phyloP scores from a whole-genome alignment of 495 filamentous ascomycete genomes.

The Aspergillus sparsus region DNA sequence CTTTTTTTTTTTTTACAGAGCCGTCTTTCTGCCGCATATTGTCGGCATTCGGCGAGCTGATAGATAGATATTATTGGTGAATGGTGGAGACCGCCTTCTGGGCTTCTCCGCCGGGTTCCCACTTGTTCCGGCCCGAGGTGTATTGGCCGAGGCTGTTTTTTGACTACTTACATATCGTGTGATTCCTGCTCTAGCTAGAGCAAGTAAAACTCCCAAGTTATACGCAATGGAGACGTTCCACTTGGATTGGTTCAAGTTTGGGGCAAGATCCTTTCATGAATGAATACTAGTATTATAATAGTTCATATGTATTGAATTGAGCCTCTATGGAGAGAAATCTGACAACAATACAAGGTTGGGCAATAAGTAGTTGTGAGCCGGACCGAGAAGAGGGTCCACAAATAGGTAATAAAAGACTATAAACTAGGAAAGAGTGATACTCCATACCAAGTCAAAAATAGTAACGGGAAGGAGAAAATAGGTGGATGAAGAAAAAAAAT shows the following conservation, averaged over 20 bases:
- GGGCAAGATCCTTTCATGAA: too few species aligned
- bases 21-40: slow-evolving; percentile 21
- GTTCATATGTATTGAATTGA: slow-evolving; percentile 4
- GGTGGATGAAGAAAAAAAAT: slow-evolving; percentile 1
- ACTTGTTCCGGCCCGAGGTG: slow-evolving; percentile 20
- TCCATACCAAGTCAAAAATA: neutral
- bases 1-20: slow-evolving; percentile 9
- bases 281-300: neutral
- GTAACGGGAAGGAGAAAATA: neutral
- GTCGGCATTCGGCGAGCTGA: neutral
- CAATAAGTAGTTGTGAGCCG: neutral
- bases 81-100: neutral
- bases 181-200: too few species aligned
- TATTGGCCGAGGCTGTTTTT: slow-evolving; percentile 20
- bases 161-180: too few species aligned
- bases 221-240: too few species aligned
- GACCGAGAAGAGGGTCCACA: neutral
- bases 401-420: slow-evolving; percentile 1
- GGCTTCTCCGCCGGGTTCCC: slow-evolving; percentile 17
- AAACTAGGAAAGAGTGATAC: neutral
- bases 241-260: too few species aligned
- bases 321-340: neutral
- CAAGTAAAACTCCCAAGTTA: too few species aligned
- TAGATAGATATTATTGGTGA: slow-evolving; percentile 9
- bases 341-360: neutral